These are phyloP conservation scores for Xylariaceae sp. DNA, from an alignment of 2,329 filamentous ascomycete species.

Conservation along the genomic window DNA sequence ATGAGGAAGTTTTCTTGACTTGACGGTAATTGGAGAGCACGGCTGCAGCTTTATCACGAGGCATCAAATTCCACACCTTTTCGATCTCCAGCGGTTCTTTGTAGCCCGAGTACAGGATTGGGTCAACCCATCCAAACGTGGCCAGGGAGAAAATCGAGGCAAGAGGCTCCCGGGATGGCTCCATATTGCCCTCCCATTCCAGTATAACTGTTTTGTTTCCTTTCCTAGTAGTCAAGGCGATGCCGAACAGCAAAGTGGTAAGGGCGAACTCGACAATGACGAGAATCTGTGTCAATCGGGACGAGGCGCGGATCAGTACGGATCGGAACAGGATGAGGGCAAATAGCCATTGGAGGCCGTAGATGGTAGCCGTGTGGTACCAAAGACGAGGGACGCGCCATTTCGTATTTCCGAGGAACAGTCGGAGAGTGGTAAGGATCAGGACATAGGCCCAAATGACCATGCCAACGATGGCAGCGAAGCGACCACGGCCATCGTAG, in stretches of 20 bases:
- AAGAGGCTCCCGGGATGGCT: constrained; percentile 80
- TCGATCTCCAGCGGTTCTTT: constrained; percentile 75
- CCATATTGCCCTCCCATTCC: constrained; percentile 83
- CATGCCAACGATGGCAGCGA: constrained; percentile 64
- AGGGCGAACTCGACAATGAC: constrained; percentile 72
- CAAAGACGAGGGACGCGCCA: constrained; percentile 71
- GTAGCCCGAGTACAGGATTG: constrained; percentile 85
- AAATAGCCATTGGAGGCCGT: constrained; percentile 78
- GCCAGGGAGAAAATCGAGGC: constrained; percentile 85
- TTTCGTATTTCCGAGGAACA: constrained; percentile 62
- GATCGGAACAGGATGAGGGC: constrained; percentile 77
- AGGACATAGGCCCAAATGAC: constrained; percentile 78
- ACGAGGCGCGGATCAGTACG: constrained; percentile 71
- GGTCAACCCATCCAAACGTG: constrained; percentile 88
- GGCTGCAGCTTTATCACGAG: constrained; percentile 79
- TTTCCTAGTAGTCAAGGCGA: constrained; percentile 79
- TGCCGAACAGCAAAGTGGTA: constrained; percentile 66
- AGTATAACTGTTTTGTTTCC: constrained; percentile 86
- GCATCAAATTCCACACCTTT: constrained; percentile 87
- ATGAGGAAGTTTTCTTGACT: constrained; percentile 72
- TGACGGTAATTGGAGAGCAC: constrained; percentile 82
- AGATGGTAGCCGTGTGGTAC: constrained; percentile 88
- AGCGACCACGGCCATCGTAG: constrained; percentile 54
- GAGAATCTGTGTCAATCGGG: constrained; percentile 58
- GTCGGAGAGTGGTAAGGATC: constrained; percentile 65